Evolutionary conservation across 2,329 filamentous ascomycete genomes (phyloP).

Genomic region (Spiromastix sp.): DNA sequence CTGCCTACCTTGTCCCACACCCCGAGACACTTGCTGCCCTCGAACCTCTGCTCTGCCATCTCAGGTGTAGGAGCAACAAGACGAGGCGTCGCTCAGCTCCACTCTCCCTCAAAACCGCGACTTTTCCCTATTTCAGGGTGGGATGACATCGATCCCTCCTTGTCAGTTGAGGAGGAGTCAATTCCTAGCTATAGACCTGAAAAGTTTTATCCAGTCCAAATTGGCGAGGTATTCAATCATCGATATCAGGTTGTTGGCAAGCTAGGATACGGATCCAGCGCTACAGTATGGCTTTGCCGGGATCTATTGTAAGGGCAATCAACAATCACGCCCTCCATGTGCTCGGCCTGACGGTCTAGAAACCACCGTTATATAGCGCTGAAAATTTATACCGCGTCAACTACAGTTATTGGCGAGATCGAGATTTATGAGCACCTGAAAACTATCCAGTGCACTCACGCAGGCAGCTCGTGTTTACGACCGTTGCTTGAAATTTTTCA

Average conservation of each 20-base stretch:
- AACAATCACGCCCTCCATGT: constrained; percentile 6
- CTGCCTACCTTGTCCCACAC: background rate
- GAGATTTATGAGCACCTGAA: constrained; percentile 18
- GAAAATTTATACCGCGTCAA: constrained; percentile 12
- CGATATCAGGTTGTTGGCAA: constrained; percentile 33
- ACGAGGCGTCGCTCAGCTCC: background rate
- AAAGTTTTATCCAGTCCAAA: constrained; percentile 27
- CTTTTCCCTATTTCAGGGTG: background rate
- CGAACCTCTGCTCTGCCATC: too few species aligned
- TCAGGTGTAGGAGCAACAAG: too few species aligned
- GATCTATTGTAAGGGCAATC: constrained; percentile 20
- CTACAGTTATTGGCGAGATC: constrained; percentile 12
- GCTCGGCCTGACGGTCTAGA: too few species aligned
- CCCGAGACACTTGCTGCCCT: background rate
- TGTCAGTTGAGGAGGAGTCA: background rate
- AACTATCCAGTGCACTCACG: constrained; percentile 19
- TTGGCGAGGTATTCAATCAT: constrained; percentile 23
- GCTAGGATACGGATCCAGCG: constrained; percentile 32
- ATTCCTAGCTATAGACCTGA: constrained; percentile 8
- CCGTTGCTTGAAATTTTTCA: constrained; percentile 20
- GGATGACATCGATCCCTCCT: background rate
- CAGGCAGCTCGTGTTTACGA: constrained; percentile 18
- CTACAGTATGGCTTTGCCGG: constrained; percentile 34
- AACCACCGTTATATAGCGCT: constrained; percentile 8
- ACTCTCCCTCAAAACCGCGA: background rate